Evolutionary conservation across 176 grass and related monocot genomes (phyloP).

Genomic region (Oryza meyeriana): DNA sequence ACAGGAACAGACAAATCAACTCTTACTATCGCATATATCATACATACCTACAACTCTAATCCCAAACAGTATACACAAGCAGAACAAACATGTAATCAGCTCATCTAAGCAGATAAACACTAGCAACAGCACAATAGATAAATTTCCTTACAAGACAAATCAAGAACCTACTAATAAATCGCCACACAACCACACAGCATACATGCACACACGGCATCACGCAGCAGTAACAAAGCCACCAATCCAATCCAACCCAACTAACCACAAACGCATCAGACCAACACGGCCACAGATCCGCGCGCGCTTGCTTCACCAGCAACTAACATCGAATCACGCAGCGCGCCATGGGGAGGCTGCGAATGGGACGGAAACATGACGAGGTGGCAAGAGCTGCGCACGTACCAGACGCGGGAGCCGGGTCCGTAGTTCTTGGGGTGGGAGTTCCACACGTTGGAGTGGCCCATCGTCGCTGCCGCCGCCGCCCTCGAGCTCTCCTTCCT

Average conservation of each 20-base stretch:
- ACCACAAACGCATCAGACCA: neutral
- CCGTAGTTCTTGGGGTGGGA: conserved; percentile 78
- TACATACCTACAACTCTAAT: too few relatives aligned
- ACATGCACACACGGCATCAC: neutral
- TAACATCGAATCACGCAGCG: neutral
- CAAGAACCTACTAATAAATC: neutral
- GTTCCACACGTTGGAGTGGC: conserved; percentile 71
- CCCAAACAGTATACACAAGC: neutral
- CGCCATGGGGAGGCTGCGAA: too few relatives aligned
- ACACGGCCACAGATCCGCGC: neutral
- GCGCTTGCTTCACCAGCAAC: too few relatives aligned
- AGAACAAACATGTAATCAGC: too few relatives aligned
- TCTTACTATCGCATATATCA: neutral
- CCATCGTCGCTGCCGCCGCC: conserved; percentile 22
- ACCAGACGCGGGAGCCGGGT: conserved; percentile 66
- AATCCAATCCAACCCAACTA: neutral
- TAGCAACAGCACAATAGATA: neutral
- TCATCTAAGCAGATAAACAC: neutral
- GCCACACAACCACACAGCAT: neutral
- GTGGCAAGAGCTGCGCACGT: neutral
- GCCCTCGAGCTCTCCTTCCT: neutral
- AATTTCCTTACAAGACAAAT: neutral
- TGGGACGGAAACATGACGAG: neutral
- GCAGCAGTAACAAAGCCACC: neutral
- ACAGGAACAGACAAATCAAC: neutral